Conservation (phyloP, 495 filamentous ascomycete species). For the Xylaria bambusicola region DNA sequence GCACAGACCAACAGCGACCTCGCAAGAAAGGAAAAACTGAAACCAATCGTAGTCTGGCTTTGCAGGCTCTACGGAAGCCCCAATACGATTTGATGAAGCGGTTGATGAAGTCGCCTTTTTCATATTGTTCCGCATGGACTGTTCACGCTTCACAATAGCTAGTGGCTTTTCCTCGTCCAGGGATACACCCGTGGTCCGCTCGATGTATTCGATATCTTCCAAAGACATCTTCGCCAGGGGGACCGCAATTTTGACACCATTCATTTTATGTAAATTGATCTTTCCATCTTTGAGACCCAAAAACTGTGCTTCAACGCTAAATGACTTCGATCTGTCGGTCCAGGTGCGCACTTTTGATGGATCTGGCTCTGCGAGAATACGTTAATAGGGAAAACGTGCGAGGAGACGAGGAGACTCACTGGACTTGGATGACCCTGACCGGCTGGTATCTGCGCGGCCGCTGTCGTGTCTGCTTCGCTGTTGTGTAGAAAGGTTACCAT, state of each 20-base stretch:
- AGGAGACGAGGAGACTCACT: slow-evolving; percentile 58
- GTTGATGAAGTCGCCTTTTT: slow-evolving; percentile 23
- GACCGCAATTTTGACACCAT: slow-evolving; percentile 97
- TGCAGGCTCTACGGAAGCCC: slow-evolving; percentile 57
- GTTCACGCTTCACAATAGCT: slow-evolving; percentile 67
- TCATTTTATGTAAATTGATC: slow-evolving; percentile 96
- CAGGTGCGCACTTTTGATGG: slow-evolving; percentile 80
- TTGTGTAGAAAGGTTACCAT: slow-evolving; percentile 60
- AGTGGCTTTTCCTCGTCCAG: slow-evolving; percentile 96
- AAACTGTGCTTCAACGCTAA: slow-evolving; percentile 97
- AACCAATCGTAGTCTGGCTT: slow-evolving; percentile 94
- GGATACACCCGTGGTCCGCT: slow-evolving; percentile 79
- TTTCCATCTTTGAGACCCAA: slow-evolving; percentile 92
- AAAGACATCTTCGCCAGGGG: slow-evolving; percentile 93
- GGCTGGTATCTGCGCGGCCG: slow-evolving; percentile 49
- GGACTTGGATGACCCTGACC: slow-evolving; percentile 60
- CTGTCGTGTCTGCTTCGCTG: slow-evolving; percentile 74
- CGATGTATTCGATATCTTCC: slow-evolving; percentile 93
- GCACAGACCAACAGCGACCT: slow-evolving; percentile 87
- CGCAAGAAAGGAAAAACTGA: slow-evolving; percentile 92
- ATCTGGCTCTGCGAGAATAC: slow-evolving; percentile 69
- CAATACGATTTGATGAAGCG: slow-evolving; percentile 36
- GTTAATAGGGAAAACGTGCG: no score
- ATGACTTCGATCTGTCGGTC: slow-evolving; percentile 92
- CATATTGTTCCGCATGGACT: slow-evolving; percentile 29